Conservation (phyloP, 345 rosid species). For the Rhodamnia argentea region DNA sequence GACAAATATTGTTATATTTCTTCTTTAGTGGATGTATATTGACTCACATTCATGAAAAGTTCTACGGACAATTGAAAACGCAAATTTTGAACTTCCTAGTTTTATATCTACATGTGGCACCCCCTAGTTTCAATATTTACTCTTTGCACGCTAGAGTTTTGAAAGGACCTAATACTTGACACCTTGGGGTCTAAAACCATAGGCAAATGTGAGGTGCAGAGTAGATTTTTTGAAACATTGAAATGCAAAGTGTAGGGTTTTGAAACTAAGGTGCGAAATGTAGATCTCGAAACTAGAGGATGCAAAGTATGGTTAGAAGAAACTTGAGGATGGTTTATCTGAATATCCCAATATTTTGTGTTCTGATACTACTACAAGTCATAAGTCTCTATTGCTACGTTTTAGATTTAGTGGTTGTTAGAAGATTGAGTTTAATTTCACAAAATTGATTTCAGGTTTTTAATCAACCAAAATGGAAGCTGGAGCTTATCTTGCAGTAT, state of each 20-base stretch:
- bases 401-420: not conserved
- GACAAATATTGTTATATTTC: not conserved
- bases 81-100: not conserved
- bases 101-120: not conserved
- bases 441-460: slow-evolving; percentile 32
- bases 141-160: not conserved
- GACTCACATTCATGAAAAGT: not conserved
- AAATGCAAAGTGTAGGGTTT: not conserved
- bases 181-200: not conserved
- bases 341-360: not conserved
- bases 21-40: not conserved
- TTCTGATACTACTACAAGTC: not conserved
- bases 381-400: not conserved
- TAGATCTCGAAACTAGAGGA: not conserved
- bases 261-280: not conserved
- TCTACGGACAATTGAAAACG: not conserved
- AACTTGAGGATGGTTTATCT: not conserved
- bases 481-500: slow-evolving; percentile 59
- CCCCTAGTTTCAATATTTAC: not conserved
- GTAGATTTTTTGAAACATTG: not conserved
- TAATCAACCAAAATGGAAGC: slow-evolving; percentile 72
- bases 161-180: not conserved
- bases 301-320: not conserved
- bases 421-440: not conserved
- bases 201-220: not conserved